Conservation (phyloP, 2,329 filamentous ascomycete genomes). For the Aspergillus viridinutans region DNA sequence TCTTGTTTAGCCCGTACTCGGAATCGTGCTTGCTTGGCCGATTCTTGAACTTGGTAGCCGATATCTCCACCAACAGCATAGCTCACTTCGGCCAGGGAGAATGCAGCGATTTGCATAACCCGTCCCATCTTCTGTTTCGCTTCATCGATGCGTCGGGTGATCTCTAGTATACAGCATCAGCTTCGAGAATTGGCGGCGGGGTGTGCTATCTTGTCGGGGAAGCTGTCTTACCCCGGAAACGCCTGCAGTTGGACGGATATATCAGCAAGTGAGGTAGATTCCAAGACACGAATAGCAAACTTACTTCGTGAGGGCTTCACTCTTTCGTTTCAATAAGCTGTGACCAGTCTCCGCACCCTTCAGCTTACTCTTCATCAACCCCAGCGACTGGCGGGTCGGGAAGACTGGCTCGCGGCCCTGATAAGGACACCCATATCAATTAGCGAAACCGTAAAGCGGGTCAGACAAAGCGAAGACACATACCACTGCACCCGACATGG, state of each 20-base stretch:
- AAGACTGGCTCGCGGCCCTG: slow-evolving; percentile 96
- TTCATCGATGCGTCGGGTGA: slow-evolving; percentile 94
- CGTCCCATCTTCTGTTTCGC: slow-evolving; percentile 99
- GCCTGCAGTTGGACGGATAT: slow-evolving; percentile 49
- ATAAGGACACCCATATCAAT: slow-evolving; percentile 17
- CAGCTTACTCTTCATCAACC: slow-evolving; percentile 95
- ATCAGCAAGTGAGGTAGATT: slow-evolving; percentile 14
- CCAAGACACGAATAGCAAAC: slow-evolving; percentile 21
- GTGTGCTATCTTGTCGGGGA: slow-evolving; percentile 15
- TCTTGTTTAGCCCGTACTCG: slow-evolving; percentile 92
- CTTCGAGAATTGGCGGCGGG: slow-evolving; percentile 17
- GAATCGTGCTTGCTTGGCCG: slow-evolving; percentile 87
- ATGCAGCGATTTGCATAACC: slow-evolving; percentile 98
- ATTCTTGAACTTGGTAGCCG: slow-evolving; percentile 95
- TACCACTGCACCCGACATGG: slow-evolving; percentile 36
- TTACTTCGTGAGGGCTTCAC: slow-evolving; percentile 95
- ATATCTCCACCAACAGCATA: slow-evolving; percentile 96
- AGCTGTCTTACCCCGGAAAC: slow-evolving; percentile 70
- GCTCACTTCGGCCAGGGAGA: slow-evolving; percentile 94
- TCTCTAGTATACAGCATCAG: slow-evolving; percentile 57
- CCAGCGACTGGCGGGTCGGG: slow-evolving; percentile 93
- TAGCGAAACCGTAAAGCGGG: background rate
- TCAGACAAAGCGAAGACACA: background rate
- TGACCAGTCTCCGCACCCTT: slow-evolving; percentile 91
- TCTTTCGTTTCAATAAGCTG: slow-evolving; percentile 94